Percentiles rank a stretch among this genome's conserved stretches.
Conservation (phyloP, 208 protist species). For the Trypanosoma caninum region DNA sequence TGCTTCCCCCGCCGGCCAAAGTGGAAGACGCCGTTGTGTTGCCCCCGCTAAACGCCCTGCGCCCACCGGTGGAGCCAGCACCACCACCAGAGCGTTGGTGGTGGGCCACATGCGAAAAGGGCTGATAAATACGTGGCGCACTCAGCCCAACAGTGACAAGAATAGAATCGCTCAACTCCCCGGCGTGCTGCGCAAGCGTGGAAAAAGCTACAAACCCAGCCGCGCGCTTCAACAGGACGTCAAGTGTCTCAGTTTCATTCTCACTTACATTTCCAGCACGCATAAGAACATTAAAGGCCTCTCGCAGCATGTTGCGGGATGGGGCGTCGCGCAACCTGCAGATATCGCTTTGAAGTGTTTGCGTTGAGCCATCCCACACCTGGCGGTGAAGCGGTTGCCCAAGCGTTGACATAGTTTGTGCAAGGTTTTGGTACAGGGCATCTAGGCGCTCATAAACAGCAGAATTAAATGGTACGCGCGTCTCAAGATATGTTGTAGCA, state of each 20-base stretch:
- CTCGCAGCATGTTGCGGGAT: conserved; percentile 40
- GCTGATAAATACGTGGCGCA: neutral
- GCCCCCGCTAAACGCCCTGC: neutral
- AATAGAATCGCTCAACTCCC: conserved; percentile 11
- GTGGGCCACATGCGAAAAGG: too few species aligned
- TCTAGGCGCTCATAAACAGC: conserved; percentile 58
- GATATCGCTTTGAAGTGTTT: conserved; percentile 40
- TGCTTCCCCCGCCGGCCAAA: neutral
- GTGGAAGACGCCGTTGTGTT: neutral
- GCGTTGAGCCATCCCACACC: conserved; percentile 55
- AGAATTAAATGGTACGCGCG: conserved; percentile 51
- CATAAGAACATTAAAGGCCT: conserved; percentile 58
- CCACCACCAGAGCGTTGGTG: neutral
- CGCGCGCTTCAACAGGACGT: conserved; percentile 42
- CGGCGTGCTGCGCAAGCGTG: conserved; percentile 12
- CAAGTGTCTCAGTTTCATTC: conserved; percentile 31
- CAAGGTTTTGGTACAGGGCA: conserved; percentile 45
- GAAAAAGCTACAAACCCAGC: conserved; percentile 32
- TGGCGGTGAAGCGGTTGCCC: conserved; percentile 15
- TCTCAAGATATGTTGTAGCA: conserved; percentile 10
- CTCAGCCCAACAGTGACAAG: conserved; percentile 1
- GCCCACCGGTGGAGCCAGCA: neutral
- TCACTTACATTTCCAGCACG: conserved; percentile 49
- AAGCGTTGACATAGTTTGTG: conserved; percentile 26
- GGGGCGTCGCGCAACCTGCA: conserved; percentile 47